Evolutionary conservation across 345 rosid species (phyloP).

Genomic region (Camelina laxa): DNA sequence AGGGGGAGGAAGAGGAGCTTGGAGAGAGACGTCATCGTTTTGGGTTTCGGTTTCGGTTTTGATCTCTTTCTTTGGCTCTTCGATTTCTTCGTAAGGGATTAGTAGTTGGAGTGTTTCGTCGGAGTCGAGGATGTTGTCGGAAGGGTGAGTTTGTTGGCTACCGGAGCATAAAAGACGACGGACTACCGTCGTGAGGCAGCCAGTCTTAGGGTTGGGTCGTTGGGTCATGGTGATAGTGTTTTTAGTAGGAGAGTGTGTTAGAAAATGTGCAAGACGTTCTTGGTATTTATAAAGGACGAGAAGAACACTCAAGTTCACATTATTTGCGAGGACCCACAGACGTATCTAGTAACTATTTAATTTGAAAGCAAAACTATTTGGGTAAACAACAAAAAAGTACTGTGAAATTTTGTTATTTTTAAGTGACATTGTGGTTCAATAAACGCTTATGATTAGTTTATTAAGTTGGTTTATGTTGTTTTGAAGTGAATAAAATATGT

Average conservation of each 20-base stretch:
- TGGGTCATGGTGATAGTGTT: slow-evolving; percentile 45
- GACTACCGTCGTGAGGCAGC: slow-evolving; percentile 65
- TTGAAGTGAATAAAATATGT: background rate
- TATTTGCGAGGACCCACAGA: slow-evolving; percentile 23
- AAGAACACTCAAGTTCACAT: slow-evolving; percentile 2
- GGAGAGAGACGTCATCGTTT: slow-evolving; percentile 36
- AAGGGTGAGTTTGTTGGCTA: slow-evolving; percentile 75
- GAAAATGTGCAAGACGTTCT: slow-evolving; percentile 7
- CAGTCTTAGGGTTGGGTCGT: slow-evolving; percentile 48
- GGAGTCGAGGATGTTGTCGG: slow-evolving; percentile 47
- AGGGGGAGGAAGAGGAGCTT: slow-evolving; percentile 17
- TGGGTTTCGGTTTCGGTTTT: slow-evolving; percentile 29
- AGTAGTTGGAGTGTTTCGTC: slow-evolving; percentile 38
- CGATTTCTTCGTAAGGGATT: slow-evolving; percentile 33
- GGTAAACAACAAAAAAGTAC: background rate
- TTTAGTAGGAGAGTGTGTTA: slow-evolving; percentile 20
- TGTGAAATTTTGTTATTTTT: background rate
- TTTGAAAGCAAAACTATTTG: background rate
- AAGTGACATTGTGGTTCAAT: background rate
- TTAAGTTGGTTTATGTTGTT: background rate
- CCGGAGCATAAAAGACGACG: slow-evolving; percentile 70
- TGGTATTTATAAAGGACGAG: slow-evolving; percentile 24
- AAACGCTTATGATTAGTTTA: slow-evolving; percentile 2
- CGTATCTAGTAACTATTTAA: background rate
- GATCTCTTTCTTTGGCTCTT: slow-evolving; percentile 37